Evolutionary conservation across 305 asterid species (phyloP), one percentile per base, ranked within the genome.

Genomic region (Fraxinus baroniana): DNA sequence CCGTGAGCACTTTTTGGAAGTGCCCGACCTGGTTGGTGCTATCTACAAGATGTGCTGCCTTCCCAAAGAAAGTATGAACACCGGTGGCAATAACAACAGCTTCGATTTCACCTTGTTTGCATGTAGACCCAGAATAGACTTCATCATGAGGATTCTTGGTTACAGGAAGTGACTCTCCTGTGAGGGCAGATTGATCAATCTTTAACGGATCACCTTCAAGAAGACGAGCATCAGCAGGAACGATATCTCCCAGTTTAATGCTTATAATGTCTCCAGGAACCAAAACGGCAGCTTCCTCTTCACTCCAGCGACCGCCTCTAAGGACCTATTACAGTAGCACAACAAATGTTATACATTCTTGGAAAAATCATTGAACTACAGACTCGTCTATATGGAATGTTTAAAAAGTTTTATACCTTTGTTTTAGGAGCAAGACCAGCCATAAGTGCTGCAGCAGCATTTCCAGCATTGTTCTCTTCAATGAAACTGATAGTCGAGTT

Each of bases 341-440:
- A 9, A 7, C 37, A 46, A 18, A 13, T 17, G 15, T 36, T 24
- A 44, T 20, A 78, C 55, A 78, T 66, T 46, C 15, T 78, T 46
- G 79, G 18, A 9, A 22, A 71, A 33, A 32, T 15, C 49, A 13
- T 62, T 49, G 20, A 28, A 52, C 28, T 20, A 37, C n/a, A 57
- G 66, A 22, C 66, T 57, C 26, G 10, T 57, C 66, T 57, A 74
- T 30, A 3, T 3, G 24, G 39, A 24, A 33, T 62, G 13, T 20
- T 22, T 9, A 18, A 35, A 30, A 49, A 3, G n/a, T 33, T 9
- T 12, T 36, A 13, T 82, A 89, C 92, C 94, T 90, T 90, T 1
- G 94, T 86, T 86, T 90, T 89, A 24, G 93, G 93, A 49, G 93
- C 93, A 62, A 90, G 93, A 17, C 93, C 92, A 17, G 91, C 93